phyloP scores from a whole-genome alignment of 108 stramenopile species.

The Pelagomonas calceolata region DNA sequence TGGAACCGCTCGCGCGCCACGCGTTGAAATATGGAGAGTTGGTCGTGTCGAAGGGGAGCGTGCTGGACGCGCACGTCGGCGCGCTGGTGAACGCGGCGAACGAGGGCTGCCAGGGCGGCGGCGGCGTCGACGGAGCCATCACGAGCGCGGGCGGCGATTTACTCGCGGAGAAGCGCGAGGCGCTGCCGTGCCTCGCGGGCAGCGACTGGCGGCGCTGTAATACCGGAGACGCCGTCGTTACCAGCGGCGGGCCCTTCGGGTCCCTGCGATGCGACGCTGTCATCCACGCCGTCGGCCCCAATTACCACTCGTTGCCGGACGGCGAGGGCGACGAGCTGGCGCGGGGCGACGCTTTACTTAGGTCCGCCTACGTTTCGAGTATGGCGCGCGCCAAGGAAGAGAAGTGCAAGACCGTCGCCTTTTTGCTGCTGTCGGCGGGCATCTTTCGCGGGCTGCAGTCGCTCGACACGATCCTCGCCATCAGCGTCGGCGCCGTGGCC shows the following conservation, averaged over 20 bases:
- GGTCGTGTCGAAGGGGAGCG: background rate
- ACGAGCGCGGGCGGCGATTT: slow-evolving; percentile 46
- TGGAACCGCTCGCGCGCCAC: no score
- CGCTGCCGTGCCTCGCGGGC: slow-evolving; percentile 27
- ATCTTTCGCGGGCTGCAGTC: slow-evolving; percentile 49
- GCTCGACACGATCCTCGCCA: slow-evolving; percentile 41
- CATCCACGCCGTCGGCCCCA: slow-evolving; percentile 77
- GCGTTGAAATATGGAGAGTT: no score
- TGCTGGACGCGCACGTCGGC: slow-evolving; percentile 11
- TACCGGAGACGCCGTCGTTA: slow-evolving; percentile 53
- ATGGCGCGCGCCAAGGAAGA: slow-evolving; percentile 9
- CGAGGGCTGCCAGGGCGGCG: slow-evolving; percentile 60
- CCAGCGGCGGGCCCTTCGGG: slow-evolving; percentile 34
- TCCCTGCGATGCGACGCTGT: slow-evolving; percentile 39
- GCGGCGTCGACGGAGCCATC: slow-evolving; percentile 76
- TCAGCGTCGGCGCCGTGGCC: slow-evolving; percentile 38
- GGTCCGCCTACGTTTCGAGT: background rate
- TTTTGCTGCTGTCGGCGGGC: slow-evolving; percentile 60
- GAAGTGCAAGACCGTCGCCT: slow-evolving; percentile 39
- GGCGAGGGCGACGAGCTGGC: slow-evolving; percentile 2
- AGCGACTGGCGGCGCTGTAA: slow-evolving; percentile 30
- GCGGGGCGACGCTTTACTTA: background rate
- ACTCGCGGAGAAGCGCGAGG: slow-evolving; percentile 40
- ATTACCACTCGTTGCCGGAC: slow-evolving; percentile 23
- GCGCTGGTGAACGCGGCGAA: slow-evolving; percentile 79